Evolutionary conservation across 371 early-diverging fungal species (phyloP).

Genomic region (Mortierella sp.): DNA sequence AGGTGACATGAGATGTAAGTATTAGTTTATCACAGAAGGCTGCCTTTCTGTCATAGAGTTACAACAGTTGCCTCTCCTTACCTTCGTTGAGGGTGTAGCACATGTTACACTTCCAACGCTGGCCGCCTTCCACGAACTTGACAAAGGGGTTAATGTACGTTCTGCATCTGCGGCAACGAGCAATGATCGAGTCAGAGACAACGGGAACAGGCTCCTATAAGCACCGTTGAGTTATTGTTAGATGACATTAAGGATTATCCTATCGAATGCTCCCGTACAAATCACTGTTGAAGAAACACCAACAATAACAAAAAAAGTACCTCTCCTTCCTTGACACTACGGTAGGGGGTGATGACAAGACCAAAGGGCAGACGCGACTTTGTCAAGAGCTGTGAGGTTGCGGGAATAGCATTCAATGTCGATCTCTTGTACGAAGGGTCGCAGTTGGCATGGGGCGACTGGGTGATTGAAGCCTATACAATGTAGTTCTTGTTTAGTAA

Average conservation of each 20-base stretch:
- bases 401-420: constrained; percentile 92
- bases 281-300: too few relatives aligned
- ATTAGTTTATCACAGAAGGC: too few relatives aligned
- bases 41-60: not conserved
- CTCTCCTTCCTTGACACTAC: constrained; percentile 49
- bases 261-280: too few relatives aligned
- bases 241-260: too few relatives aligned
- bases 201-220: constrained; percentile 85
- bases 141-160: constrained; percentile 97
- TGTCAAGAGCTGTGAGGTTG: constrained; percentile 78
- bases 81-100: constrained; percentile 93
- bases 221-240: too few relatives aligned
- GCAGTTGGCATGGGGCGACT: constrained; percentile 75
- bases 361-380: constrained; percentile 92
- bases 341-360: constrained; percentile 88
- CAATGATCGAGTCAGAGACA: constrained; percentile 84
- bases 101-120: constrained; percentile 96
- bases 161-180: constrained; percentile 94
- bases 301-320: too few relatives aligned
- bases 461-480: constrained; percentile 78
- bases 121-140: constrained; percentile 92
- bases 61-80: constrained; percentile 33
- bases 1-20: not conserved
- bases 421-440: constrained; percentile 85
- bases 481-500: too few relatives aligned